Evolutionary conservation across 768 basidiomycete genomes (phyloP).

Genomic region (Leccinum broughii): DNA sequence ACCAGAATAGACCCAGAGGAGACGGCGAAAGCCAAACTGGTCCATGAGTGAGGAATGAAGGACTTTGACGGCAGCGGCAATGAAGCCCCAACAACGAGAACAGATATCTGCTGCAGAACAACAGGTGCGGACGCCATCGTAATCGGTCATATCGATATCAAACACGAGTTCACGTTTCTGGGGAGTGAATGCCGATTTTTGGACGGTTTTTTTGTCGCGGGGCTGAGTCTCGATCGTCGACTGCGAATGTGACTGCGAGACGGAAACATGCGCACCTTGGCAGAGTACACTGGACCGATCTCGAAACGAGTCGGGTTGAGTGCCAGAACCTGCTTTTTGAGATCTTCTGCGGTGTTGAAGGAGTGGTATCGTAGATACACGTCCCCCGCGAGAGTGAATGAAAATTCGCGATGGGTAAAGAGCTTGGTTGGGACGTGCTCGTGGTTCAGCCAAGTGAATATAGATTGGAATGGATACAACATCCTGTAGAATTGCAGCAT

Average conservation of each 20-base stretch:
- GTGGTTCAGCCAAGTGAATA: slow-evolving; percentile 95
- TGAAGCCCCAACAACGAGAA: slow-evolving; percentile 91
- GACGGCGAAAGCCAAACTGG: slow-evolving; percentile 87
- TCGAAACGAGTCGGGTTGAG: slow-evolving; percentile 94
- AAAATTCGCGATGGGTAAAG: slow-evolving; percentile 94
- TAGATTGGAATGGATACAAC: slow-evolving; percentile 91
- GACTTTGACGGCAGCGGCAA: slow-evolving; percentile 87
- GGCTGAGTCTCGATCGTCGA: slow-evolving; percentile 52
- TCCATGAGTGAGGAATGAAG: slow-evolving; percentile 77
- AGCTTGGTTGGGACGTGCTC: slow-evolving; percentile 75
- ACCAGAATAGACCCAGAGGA: slow-evolving; percentile 98
- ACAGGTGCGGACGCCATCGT: slow-evolving; percentile 93
- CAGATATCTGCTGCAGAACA: slow-evolving; percentile 92
- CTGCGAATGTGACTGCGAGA: not conserved
- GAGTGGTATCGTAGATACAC: slow-evolving; percentile 95
- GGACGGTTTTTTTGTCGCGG: slow-evolving; percentile 82
- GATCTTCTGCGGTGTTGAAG: slow-evolving; percentile 80
- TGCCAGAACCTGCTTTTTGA: slow-evolving; percentile 85
- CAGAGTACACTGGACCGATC: slow-evolving; percentile 92
- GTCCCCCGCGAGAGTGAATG: slow-evolving; percentile 89
- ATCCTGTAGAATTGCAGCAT: slow-evolving; percentile 84
- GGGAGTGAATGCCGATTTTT: slow-evolving; percentile 68
- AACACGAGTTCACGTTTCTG: slow-evolving; percentile 91
- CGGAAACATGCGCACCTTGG: slow-evolving; percentile 58
- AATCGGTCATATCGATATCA: slow-evolving; percentile 99